Percentiles rank a stretch among this genome's conserved stretches.
phyloP scores from a whole-genome alignment of 306 rosid species.

The Vigna mungo region DNA sequence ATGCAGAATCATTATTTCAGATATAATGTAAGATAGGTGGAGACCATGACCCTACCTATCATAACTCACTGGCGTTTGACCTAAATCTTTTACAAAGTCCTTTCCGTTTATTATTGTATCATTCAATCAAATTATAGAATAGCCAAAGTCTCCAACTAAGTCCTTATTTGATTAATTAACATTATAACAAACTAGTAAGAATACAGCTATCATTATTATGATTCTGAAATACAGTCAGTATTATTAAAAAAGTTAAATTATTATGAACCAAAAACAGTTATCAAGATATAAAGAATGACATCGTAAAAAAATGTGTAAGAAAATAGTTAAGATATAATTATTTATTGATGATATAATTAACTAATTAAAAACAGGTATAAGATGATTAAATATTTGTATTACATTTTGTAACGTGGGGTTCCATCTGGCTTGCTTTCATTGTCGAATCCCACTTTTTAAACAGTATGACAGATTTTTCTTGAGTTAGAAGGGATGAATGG shows the following conservation, averaged over 20 bases:
- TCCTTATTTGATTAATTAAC: background rate
- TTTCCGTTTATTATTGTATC: background rate
- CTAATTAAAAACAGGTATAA: background rate
- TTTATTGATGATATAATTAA: no score
- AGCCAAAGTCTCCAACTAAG: conserved; percentile 9
- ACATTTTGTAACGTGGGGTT: conserved; percentile 47
- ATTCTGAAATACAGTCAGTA: no score
- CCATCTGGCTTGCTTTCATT: conserved; percentile 50
- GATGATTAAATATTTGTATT: conserved; percentile 5
- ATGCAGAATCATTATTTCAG: conserved; percentile 12
- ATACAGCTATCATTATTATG: no score
- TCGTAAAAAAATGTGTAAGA: no score
- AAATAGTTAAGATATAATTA: no score
- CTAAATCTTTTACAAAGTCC: background rate
- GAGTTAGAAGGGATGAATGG: conserved; percentile 38
- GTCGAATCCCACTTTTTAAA: conserved; percentile 45
- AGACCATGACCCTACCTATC: conserved; percentile 7
- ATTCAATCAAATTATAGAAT: conserved; percentile 20
- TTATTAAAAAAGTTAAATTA: no score
- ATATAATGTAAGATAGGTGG: background rate
- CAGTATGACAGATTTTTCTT: conserved; percentile 37
- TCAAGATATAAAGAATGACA: no score
- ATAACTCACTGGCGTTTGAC: conserved; percentile 12
- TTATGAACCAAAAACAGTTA: no score
- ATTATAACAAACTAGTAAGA: background rate